Evolutionary conservation across 768 basidiomycete genomes (phyloP).

Genomic region (Polyporus arcularius): DNA sequence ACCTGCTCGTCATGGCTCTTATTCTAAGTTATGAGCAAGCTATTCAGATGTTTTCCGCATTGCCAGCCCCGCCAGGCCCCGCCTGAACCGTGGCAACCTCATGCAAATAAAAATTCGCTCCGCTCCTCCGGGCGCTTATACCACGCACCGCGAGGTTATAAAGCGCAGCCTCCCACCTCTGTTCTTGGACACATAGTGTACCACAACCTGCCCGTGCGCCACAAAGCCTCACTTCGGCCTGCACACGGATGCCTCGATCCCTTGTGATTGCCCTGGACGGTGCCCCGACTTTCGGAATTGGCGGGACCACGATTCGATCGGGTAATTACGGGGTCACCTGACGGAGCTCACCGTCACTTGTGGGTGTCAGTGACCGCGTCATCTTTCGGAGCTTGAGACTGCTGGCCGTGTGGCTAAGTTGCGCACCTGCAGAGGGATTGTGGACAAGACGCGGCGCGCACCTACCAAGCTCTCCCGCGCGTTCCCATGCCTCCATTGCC

Average conservation of each 20-base stretch:
- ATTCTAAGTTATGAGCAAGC: too few relatives aligned
- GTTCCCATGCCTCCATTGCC: too few relatives aligned
- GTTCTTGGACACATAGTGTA: conserved; percentile 6
- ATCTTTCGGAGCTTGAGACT: conserved; percentile 10
- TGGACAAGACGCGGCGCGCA: too few relatives aligned
- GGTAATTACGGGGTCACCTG: conserved; percentile 11
- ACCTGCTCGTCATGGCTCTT: too few relatives aligned
- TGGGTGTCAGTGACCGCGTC: background rate
- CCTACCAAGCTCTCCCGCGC: too few relatives aligned
- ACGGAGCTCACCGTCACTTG: background rate
- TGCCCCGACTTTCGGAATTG: background rate
- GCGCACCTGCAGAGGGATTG: background rate
- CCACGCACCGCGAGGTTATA: too few relatives aligned
- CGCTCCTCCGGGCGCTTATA: too few relatives aligned
- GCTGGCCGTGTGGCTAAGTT: conserved; percentile 1
- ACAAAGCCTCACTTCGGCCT: background rate
- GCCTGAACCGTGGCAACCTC: too few relatives aligned
- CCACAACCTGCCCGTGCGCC: background rate
- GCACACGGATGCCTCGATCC: background rate
- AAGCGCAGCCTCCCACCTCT: background rate
- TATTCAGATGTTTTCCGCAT: too few relatives aligned
- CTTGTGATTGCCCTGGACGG: conserved; percentile 10
- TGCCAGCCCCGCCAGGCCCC: background rate
- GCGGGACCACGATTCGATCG: conserved; percentile 6
- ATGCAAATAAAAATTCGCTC: background rate